phyloP scores from a whole-genome alignment of 495 filamentous ascomycete genomes.

The Aspergillus olivimuriae region DNA sequence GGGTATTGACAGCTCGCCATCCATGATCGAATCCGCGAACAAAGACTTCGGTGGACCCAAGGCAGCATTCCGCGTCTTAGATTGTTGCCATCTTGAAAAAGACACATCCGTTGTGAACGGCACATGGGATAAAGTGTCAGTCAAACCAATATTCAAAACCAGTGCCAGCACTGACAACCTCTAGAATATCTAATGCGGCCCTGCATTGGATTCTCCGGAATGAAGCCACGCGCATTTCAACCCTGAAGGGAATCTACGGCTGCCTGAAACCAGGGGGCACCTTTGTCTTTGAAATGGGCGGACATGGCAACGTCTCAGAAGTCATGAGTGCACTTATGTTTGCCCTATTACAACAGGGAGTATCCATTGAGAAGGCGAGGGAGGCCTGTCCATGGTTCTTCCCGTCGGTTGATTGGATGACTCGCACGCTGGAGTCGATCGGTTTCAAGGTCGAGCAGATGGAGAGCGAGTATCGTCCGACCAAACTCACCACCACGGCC shows the following conservation, averaged over 20 bases:
- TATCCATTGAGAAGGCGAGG: slow-evolving; percentile 40
- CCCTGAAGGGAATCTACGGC: slow-evolving; percentile 39
- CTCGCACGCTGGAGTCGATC: slow-evolving; percentile 39
- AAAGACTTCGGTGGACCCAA: slow-evolving; percentile 25
- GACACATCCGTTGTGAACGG: slow-evolving; percentile 26
- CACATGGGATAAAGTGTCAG: slow-evolving; percentile 49
- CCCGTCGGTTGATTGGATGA: slow-evolving; percentile 54
- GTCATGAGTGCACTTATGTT: slow-evolving; percentile 51
- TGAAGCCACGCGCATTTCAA: slow-evolving; percentile 23
- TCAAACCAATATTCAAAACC: too few species aligned
- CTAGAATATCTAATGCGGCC: slow-evolving; percentile 63
- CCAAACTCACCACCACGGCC: slow-evolving; percentile 43
- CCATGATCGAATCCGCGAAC: slow-evolving; percentile 56
- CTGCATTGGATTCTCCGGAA: slow-evolving; percentile 70
- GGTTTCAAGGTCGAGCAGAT: slow-evolving; percentile 57
- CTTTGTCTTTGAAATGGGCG: slow-evolving; percentile 72
- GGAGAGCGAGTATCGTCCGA: slow-evolving; percentile 62
- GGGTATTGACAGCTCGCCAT: slow-evolving; percentile 58
- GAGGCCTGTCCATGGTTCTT: slow-evolving; percentile 68
- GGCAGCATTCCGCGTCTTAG: slow-evolving; percentile 34
- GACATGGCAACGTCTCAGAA: slow-evolving; percentile 62
- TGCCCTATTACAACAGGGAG: slow-evolving; percentile 45
- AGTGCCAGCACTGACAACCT: too few species aligned
- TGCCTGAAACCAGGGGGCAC: slow-evolving; percentile 50
- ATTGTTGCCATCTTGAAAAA: slow-evolving; percentile 39